Evolutionary conservation across 2,329 filamentous ascomycete genomes (phyloP), one percentile per base, ranked within the genome.

Genomic region (Verticillium nubilum): DNA sequence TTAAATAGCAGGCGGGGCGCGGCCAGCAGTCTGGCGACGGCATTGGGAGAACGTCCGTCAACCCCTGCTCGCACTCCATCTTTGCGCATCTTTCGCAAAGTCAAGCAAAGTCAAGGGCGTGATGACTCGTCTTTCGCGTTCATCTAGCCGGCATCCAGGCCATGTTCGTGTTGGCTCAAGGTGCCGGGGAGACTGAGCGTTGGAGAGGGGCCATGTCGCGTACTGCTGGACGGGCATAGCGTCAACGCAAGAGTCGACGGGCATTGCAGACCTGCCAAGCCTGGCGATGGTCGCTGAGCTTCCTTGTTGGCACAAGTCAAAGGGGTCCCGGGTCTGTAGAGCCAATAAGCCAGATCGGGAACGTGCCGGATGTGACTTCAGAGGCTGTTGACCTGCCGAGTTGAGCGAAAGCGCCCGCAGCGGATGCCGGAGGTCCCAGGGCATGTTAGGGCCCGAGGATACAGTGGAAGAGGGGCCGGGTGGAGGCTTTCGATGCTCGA

Each of bases 361-460:
- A 13, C 35, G 42, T 23, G 54, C 33, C 27, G 17, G 33, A 47
- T 28, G 23, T 15, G 19, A 25, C 54, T 29, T 25, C 35, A 56
- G 35, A 42, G 15, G 28, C 47, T 35, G 33, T 47, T n/a, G 29
- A 56, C 54, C 54, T 56, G 54, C 54, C 54, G 27, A 47, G 54
- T 56, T 56, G 54, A 56, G 54, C 35, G 54, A 56, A 56, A 56
- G 54, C 54, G 54, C 27, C n/a, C 33, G 27, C 27, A 47, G 31
- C 31, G 29, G 33, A 25, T 47, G 42, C 42, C 42, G 42, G 42
- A 47, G 42, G n/a, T 10, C n/a, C 42, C 19, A 47, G 42, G 42
- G 42, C 42, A 19, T 7, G 19, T 23, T 47, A n/a, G 42, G 42
- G 17, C 42, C 42, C 42, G 42, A 47, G 42, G 7, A 9, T 9